Conservation (phyloP, 2,329 filamentous ascomycete species). For the Escovopsis sp. region DNA sequence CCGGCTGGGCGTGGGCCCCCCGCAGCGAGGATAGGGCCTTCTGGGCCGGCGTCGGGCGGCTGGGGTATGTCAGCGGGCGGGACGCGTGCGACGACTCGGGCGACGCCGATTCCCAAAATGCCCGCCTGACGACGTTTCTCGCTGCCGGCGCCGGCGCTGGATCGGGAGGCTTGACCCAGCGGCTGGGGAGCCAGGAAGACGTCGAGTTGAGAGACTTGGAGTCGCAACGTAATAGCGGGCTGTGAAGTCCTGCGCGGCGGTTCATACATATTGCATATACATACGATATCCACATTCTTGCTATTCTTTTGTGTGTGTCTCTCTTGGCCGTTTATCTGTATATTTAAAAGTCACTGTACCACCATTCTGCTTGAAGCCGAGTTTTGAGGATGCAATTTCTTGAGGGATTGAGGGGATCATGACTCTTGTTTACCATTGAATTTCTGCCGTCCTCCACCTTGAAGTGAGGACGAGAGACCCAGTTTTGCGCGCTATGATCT, state of each 20-base stretch:
- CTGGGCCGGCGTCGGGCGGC: conserved; percentile 55
- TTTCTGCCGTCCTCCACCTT: too few relatives aligned
- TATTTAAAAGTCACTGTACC: too few relatives aligned
- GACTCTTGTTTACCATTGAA: too few relatives aligned
- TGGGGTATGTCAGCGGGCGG: conserved; percentile 36
- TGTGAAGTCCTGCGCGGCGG: not conserved
- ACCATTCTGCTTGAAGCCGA: too few relatives aligned
- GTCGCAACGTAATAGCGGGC: not conserved
- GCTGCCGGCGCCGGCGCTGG: too few relatives aligned
- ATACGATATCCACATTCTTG: not conserved
- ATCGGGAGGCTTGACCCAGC: conserved; percentile 7
- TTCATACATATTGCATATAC: too few relatives aligned
- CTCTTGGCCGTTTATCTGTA: not conserved
- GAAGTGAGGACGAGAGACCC: too few relatives aligned
- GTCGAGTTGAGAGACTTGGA: conserved; percentile 17
- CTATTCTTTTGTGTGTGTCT: not conserved
- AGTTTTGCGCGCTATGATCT: too few relatives aligned
- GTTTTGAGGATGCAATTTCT: too few relatives aligned
- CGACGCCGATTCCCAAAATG: conserved; percentile 8
- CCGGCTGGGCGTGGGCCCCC: conserved; percentile 82
- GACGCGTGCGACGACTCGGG: conserved; percentile 14
- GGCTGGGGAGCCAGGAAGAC: conserved; percentile 10
- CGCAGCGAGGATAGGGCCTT: conserved; percentile 60
- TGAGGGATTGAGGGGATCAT: too few relatives aligned
- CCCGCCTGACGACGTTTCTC: not conserved